Evolutionary conservation across 768 basidiomycete species (phyloP).

Genomic region (Hygrophorus russula): DNA sequence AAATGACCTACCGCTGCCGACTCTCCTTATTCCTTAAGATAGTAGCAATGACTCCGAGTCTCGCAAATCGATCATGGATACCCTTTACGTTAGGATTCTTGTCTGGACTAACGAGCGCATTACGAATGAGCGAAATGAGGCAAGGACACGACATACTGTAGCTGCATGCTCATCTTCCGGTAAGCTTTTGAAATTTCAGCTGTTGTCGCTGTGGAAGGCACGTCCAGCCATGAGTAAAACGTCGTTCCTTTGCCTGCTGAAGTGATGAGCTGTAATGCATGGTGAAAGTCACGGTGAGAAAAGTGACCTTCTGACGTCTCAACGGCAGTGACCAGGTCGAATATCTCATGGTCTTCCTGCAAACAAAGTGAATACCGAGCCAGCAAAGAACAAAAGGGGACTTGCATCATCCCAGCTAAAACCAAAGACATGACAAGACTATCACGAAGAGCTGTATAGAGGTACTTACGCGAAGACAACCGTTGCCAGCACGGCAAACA

Average conservation of each 20-base stretch:
- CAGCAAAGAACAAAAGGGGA: not conserved
- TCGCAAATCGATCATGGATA: slow-evolving; percentile 83
- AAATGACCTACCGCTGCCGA: slow-evolving; percentile 54
- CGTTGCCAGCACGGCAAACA: slow-evolving; percentile 43
- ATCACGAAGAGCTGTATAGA: not conserved
- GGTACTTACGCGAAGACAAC: slow-evolving; percentile 47
- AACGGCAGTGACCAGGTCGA: slow-evolving; percentile 79
- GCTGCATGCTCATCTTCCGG: slow-evolving; percentile 76
- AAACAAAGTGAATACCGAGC: not conserved
- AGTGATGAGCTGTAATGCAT: not conserved
- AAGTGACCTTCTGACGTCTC: slow-evolving; percentile 56
- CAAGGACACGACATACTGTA: slow-evolving; percentile 58
- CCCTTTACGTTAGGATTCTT: slow-evolving; percentile 84
- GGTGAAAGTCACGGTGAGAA: not conserved
- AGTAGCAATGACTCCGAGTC: slow-evolving; percentile 74
- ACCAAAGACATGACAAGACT: slow-evolving; percentile 2
- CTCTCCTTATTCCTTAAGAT: slow-evolving; percentile 72
- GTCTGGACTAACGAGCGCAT: slow-evolving; percentile 56
- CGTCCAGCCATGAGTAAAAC: slow-evolving; percentile 91
- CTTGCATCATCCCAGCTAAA: slow-evolving; percentile 63
- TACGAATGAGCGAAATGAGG: not conserved
- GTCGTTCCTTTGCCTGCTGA: slow-evolving; percentile 65
- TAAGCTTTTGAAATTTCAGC: slow-evolving; percentile 83
- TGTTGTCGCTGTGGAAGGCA: slow-evolving; percentile 61
- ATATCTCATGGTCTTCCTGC: slow-evolving; percentile 93